Percentiles rank a stretch among this genome's conserved stretches.
Evolutionary conservation across 306 rosid species (phyloP).

Genomic region (Cajanus cajan): DNA sequence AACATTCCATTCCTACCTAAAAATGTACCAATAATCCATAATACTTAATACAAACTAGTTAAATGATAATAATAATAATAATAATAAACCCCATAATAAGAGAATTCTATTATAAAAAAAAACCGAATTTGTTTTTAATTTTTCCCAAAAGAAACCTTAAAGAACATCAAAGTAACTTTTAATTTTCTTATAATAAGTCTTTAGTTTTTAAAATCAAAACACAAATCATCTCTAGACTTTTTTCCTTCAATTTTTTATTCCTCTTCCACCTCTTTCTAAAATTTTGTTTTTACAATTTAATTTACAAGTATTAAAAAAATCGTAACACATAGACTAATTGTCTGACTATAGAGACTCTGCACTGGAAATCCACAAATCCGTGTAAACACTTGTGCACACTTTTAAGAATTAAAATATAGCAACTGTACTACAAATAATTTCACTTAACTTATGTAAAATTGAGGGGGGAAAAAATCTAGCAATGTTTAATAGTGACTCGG

Average conservation of each 20-base stretch:
- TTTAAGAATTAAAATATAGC: conserved; percentile 22
- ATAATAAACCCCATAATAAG: neutral
- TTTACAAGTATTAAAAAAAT: neutral
- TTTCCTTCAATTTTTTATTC: neutral
- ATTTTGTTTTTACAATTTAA: neutral
- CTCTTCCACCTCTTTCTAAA: neutral
- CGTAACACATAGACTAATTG: neutral
- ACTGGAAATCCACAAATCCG: neutral
- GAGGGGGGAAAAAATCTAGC: neutral
- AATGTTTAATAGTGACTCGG: neutral
- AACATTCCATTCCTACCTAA: neutral
- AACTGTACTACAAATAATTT: conserved; percentile 31
- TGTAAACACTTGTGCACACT: conserved; percentile 25
- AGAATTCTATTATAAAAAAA: neutral
- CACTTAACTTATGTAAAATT: neutral
- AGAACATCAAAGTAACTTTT: neutral
- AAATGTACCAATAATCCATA: neutral
- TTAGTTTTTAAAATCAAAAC: neutral
- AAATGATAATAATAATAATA: too few relatives aligned
- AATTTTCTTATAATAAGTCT: neutral
- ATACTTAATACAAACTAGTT: neutral
- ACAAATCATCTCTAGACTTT: neutral
- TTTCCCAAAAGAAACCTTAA: neutral
- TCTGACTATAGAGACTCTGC: neutral
- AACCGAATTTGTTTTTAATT: neutral